Conservation (phyloP, 768 basidiomycete species). For the Termitomyces sp. region DNA sequence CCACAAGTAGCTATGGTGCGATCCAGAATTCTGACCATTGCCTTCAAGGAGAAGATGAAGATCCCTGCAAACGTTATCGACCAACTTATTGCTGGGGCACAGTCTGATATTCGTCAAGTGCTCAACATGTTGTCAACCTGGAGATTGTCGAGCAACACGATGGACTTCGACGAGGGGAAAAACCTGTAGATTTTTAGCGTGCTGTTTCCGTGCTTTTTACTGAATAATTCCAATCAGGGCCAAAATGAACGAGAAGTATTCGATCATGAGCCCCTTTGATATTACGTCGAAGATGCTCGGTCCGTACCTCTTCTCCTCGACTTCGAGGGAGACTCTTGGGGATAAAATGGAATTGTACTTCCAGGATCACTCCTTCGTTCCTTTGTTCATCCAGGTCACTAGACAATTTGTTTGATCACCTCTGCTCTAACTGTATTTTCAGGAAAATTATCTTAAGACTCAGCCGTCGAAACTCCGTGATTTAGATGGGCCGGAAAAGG, state of each 20-base stretch:
- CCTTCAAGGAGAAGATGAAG: slow-evolving; percentile 94
- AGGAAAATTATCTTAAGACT: slow-evolving; percentile 95
- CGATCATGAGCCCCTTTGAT: slow-evolving; percentile 87
- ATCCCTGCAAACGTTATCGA: slow-evolving; percentile 89
- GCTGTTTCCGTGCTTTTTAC: neutral
- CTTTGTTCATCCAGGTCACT: slow-evolving; percentile 86
- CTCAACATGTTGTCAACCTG: slow-evolving; percentile 98
- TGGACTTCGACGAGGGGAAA: slow-evolving; percentile 92
- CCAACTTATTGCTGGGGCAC: slow-evolving; percentile 81
- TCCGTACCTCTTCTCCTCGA: slow-evolving; percentile 84
- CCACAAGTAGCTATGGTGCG: slow-evolving; percentile 73
- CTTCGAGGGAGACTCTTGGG: slow-evolving; percentile 71
- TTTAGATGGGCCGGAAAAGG: slow-evolving; percentile 55
- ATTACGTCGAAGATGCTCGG: slow-evolving; percentile 86
- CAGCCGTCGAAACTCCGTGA: slow-evolving; percentile 58
- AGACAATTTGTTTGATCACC: neutral
- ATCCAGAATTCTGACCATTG: slow-evolving; percentile 82
- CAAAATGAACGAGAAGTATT: slow-evolving; percentile 89
- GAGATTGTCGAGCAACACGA: slow-evolving; percentile 73
- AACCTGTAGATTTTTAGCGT: slow-evolving; percentile 51
- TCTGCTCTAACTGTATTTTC: neutral
- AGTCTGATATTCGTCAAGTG: slow-evolving; percentile 96
- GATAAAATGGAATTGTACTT: slow-evolving; percentile 98
- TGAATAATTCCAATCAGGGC: slow-evolving; percentile 38
- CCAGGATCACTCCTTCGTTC: slow-evolving; percentile 91